Percentiles rank a stretch among this genome's conserved stretches.
Evolutionary conservation across 2,329 filamentous ascomycete genomes (phyloP).

Genomic region (Cordyceps tenuipes): DNA sequence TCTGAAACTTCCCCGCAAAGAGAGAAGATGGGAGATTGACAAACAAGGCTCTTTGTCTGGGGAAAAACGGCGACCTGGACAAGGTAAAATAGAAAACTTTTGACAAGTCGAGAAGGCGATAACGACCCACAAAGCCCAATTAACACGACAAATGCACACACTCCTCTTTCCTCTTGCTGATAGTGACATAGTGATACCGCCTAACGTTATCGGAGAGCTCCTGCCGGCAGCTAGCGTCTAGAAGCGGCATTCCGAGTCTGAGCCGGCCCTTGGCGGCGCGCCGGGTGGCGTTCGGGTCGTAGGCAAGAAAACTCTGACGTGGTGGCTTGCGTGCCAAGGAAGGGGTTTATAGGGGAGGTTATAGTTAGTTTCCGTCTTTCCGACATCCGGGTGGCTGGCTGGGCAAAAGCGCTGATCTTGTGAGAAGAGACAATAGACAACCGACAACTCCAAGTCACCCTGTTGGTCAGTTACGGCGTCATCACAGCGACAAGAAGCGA

Average conservation of each 20-base stretch:
- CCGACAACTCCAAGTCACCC: background rate
- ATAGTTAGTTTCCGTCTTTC: background rate
- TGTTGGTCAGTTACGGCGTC: background rate
- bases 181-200: background rate
- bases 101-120: background rate
- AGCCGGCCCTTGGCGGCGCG: slow-evolving; percentile 1
- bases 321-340: slow-evolving; percentile 7
- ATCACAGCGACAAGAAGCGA: background rate
- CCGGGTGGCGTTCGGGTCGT: slow-evolving; percentile 1
- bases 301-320: background rate
- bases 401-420: background rate
- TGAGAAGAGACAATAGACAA: background rate
- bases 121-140: background rate
- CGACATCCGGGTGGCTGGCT: background rate
- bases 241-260: slow-evolving; percentile 4
- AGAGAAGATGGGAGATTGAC: background rate
- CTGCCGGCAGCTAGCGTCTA: slow-evolving; percentile 11
- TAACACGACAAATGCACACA: background rate
- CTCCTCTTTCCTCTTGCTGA: background rate
- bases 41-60: slow-evolving; percentile 1
- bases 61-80: slow-evolving; percentile 5
- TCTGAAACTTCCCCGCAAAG: slow-evolving; percentile 6
- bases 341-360: background rate
- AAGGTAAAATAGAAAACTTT: slow-evolving; percentile 8
- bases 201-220: slow-evolving; percentile 1